Base-by-base conservation (phyloP, 1,284 basidiomycete genomes). In the Mycena citricolor region DNA sequence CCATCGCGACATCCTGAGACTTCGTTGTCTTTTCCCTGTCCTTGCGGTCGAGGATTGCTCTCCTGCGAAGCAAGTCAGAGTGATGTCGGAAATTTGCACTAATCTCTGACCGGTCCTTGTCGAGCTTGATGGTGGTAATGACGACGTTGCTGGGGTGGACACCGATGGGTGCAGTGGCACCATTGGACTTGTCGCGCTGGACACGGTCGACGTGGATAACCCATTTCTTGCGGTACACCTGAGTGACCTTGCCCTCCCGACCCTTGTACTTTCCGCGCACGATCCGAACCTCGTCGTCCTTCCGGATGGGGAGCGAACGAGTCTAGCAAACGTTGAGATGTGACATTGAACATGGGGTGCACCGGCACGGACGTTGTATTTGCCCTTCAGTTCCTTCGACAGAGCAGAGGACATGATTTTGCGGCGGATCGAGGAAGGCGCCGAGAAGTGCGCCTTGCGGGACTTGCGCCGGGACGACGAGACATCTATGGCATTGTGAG, bases 151-250 rank as follows among this genome's bases (percentile, higher is more conserved):
- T 93, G 53, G 97, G 94, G 79, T 95, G 88, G 62, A 99, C 85
- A 59, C 94, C 94, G 62, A 98, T 93, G 61, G 90, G 88, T 49
- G 87, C 83, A 48, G 94, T 88, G 54, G 94, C 88, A 58, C 97
- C 97, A 68, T 97, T 97, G 58, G 91, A 91, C 77, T 99, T 99
- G 78, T 99, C 97, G 57, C 94, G 85, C 62, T 90, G 86, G 52
- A 99, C 94, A 67, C 94, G 91, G 72, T 99, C 97, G 64, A 99
- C 90, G 76, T 98, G 89, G 70, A 99, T 90, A 48, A 98, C 92
- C 90, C 92, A 98, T 74, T 97, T 97, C 88, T 98, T 97, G 68
- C 95, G 90, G 84, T 97, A 97, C 54, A 98, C 94, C 72, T 94
- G 91, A 53, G 88, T 90, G 57, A 94, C 83, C 76, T 97, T 95